Conservation (phyloP, 2,329 filamentous ascomycete genomes). For the Hypoxylon rubiginosum region DNA sequence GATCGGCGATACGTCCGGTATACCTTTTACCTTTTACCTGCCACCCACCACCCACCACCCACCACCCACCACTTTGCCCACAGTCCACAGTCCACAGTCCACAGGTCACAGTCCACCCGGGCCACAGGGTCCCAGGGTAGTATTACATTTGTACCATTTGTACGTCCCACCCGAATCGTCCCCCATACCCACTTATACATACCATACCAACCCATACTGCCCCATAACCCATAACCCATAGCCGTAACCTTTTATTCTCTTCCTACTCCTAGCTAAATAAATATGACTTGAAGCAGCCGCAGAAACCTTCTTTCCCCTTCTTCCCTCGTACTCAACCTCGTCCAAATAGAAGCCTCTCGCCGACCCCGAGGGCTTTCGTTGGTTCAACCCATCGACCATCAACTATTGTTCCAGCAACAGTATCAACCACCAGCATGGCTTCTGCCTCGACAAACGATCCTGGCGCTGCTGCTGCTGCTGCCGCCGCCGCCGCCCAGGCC, state of each 20-base stretch:
- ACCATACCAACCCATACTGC: not conserved
- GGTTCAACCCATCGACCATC: conserved; percentile 51
- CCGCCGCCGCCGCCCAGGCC: conserved; percentile 60
- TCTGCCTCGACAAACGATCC: conserved; percentile 50
- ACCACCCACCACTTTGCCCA: conserved; percentile 29
- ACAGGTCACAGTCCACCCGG: not conserved
- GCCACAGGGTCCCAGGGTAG: conserved; percentile 24
- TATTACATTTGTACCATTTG: conserved; percentile 12
- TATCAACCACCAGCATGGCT: conserved; percentile 47
- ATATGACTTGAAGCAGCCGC: conserved; percentile 34
- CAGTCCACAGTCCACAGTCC: conserved; percentile 1
- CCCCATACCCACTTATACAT: conserved; percentile 36
- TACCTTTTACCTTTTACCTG: conserved; percentile 33
- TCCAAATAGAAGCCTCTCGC: conserved; percentile 27
- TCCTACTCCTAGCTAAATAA: conserved; percentile 23
- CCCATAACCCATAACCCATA: conserved; percentile 8
- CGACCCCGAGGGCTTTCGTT: conserved; percentile 35
- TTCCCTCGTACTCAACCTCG: conserved; percentile 30
- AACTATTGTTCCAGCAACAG: conserved; percentile 48
- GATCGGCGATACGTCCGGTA: conserved; percentile 19
- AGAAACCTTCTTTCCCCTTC: conserved; percentile 19
- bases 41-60: conserved; percentile 29
- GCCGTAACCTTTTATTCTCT: conserved; percentile 18
- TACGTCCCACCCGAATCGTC: conserved; percentile 40
- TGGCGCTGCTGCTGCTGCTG: conserved; percentile 55